Conservation (phyloP, 1,284 basidiomycete genomes). For the Ustilago curta region DNA sequence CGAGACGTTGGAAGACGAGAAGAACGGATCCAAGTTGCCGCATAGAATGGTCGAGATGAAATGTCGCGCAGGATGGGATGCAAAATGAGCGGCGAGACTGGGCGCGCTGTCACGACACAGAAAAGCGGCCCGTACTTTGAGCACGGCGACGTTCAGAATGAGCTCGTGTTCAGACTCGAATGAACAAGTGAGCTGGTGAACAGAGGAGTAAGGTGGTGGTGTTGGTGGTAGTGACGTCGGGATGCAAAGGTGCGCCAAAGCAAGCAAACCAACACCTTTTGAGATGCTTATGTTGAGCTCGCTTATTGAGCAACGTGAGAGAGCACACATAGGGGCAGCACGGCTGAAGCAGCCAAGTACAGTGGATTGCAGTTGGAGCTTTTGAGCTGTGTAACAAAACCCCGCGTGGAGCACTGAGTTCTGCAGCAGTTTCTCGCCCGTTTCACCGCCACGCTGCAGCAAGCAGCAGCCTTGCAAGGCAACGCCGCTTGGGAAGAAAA, state of each 20-base stretch:
- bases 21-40: neutral
- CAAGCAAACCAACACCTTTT: neutral
- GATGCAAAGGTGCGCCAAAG: neutral
- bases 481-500: neutral
- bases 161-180: neutral
- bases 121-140: neutral
- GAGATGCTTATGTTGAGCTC: neutral
- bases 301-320: slow-evolving; percentile 3
- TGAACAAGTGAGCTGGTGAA: neutral
- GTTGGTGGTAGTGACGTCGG: slow-evolving; percentile 6
- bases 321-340: neutral
- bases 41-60: slow-evolving; percentile 19
- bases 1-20: neutral
- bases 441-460: neutral
- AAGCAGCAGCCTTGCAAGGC: neutral
- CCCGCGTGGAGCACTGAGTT: no score
- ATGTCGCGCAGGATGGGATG: slow-evolving; percentile 25
- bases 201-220: slow-evolving; percentile 2
- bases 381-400: neutral
- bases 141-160: neutral
- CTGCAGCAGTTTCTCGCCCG: neutral
- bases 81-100: neutral
- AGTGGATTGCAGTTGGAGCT: no score
- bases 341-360: neutral
- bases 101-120: neutral